Percentiles rank a stretch among this genome's conserved stretches.
Conservation (phyloP, 1,139 yeast species). For the Candida buenavistaensis region DNA sequence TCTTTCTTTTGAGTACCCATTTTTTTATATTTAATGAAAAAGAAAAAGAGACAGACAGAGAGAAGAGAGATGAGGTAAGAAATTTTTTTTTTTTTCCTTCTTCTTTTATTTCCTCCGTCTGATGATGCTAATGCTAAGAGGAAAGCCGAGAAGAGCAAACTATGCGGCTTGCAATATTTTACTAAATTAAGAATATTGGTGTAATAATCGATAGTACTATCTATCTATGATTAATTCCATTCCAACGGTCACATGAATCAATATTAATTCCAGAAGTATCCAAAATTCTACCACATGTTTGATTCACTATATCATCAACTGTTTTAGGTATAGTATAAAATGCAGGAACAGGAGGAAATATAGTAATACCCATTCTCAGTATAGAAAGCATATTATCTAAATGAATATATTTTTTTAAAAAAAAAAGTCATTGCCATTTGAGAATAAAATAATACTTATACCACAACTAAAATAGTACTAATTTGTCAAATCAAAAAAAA, state of each 20-base stretch:
- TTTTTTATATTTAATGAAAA: background rate
- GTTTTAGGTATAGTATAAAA: conserved; percentile 4
- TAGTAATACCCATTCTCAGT: conserved; percentile 2
- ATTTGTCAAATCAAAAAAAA: too few species aligned
- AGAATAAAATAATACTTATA: too few species aligned
- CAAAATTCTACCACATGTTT: conserved; percentile 4
- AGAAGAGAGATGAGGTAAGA: conserved; percentile 3
- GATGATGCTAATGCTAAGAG: too few species aligned
- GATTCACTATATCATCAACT: conserved; percentile 2
- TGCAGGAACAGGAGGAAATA: conserved; percentile 4
- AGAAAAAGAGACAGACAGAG: background rate
- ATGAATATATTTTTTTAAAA: too few species aligned
- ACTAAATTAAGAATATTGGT: too few species aligned
- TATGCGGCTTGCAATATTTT: too few species aligned
- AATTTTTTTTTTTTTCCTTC: background rate
- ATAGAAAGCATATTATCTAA: conserved; percentile 3
- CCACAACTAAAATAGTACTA: too few species aligned
- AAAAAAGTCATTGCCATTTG: too few species aligned
- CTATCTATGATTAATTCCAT: conserved; percentile 3
- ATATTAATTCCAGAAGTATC: conserved; percentile 3
- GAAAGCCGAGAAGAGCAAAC: too few species aligned
- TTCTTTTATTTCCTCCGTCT: background rate
- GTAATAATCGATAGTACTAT: background rate
- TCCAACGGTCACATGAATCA: conserved; percentile 1
- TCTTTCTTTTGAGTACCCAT: conserved; percentile 97